Evolutionary conservation across 1,284 basidiomycete species (phyloP), one percentile per base, ranked within the genome.

Genomic region (Apiotrichum mycotoxinovorans): DNA sequence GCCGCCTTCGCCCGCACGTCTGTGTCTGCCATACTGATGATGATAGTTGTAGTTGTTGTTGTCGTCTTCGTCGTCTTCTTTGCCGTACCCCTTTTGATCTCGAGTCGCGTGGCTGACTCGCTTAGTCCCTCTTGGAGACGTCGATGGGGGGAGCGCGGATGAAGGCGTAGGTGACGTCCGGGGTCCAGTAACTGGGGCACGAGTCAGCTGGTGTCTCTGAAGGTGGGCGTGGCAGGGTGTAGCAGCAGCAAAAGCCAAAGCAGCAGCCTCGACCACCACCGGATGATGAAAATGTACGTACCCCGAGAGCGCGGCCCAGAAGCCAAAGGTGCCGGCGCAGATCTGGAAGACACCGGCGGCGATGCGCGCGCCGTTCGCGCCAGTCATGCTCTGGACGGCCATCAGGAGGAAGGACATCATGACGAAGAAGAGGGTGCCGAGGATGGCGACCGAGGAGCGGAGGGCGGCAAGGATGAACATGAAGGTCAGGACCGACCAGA

Each of bases 371-470:
- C 20, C 11, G 48, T 42, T 17, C 7, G 18, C n/a, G 34, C 48
- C 47, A 1, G 54, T 45, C 26, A 62, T 51, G n/a, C 33, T 42
- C 27, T 41, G 18, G 38, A 48, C 22, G 26, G 48, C 60, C 26
- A 62, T 52, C 34, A 33, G 9, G 25, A 41, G 22, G 46, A 62
- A 62, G n/a, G 51, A 30, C 14, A 56, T 23, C 30, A 33, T 41
- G 27, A 51, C 48, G 41, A 51, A 48, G 54, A 56, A 30, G 41
- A 62, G 60, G 14, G 57, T 58, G 23, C n/a, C 23, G 51, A 62
- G 48, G 37, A 62, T 37, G 27, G 60, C 60, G 45, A 58, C 49
- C 43, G 60, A 62, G 11, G 60, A 62, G 49, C 60, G 60, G 48
- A 62, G 54, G 17, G 60, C 52, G 11, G 57, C 60, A 11, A 62